phyloP scores from a whole-genome alignment of 2,329 filamentous ascomycete species.

The Lachnellula subtilissima region DNA sequence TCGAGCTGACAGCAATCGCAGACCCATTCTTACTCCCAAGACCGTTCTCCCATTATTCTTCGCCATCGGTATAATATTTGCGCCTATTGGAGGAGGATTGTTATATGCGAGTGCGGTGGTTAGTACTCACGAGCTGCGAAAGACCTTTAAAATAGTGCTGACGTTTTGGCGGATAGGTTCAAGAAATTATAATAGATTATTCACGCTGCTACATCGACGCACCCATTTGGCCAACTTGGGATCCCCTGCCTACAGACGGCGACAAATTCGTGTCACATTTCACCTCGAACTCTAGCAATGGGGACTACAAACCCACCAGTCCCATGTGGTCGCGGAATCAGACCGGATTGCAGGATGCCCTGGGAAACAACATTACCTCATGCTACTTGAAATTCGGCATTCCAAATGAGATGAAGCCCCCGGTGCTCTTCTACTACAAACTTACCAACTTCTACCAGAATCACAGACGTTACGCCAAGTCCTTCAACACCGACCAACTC shows the following conservation, averaged over 20 bases:
- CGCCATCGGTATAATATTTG: conserved; percentile 83
- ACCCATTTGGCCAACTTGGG: conserved; percentile 39
- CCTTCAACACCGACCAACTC: conserved; percentile 77
- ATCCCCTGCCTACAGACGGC: conserved; percentile 43
- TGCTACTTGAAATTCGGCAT: conserved; percentile 45
- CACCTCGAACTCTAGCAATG: conserved; percentile 48
- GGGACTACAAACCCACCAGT: conserved; percentile 30
- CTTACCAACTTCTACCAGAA: conserved; percentile 99
- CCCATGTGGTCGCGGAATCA: conserved; percentile 13
- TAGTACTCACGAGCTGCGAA: conserved; percentile 24
- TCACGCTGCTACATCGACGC: conserved; percentile 65
- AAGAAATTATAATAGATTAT: conserved; percentile 90
- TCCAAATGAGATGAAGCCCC: conserved; percentile 71
- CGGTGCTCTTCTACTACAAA: conserved; percentile 90
- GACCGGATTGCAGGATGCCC: not conserved
- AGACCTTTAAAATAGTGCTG: not conserved
- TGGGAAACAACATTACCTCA: conserved; percentile 18
- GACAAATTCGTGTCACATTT: conserved; percentile 52
- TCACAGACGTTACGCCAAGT: conserved; percentile 91
- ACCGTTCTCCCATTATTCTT: conserved; percentile 91
- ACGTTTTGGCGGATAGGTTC: conserved; percentile 53
- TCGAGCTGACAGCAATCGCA: conserved; percentile 36
- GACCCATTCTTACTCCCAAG: conserved; percentile 91
- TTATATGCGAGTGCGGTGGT: conserved; percentile 82
- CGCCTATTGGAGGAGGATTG: conserved; percentile 82